phyloP scores from a whole-genome alignment of 139 green algal genomes.

The Raphidocelis subcapitata region DNA sequence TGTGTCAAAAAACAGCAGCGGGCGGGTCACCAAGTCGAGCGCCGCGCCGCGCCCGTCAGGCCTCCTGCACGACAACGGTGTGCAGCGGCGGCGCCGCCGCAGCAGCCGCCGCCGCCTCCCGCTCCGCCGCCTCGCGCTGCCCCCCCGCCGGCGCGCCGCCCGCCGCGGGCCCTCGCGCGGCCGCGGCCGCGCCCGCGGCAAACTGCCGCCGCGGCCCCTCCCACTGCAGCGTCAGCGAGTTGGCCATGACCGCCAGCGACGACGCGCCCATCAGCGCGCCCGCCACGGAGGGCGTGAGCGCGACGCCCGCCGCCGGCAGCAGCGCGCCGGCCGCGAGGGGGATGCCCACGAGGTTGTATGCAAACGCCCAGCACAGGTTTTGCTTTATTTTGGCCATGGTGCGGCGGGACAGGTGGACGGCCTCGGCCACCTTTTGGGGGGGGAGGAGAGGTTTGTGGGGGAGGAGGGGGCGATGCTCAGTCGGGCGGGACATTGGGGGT shows the following conservation, averaged over 20 bases:
- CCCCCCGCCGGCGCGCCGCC: too few relatives aligned
- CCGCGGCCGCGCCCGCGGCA: neutral
- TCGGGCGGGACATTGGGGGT: too few relatives aligned
- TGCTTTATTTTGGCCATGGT: conserved; percentile 88
- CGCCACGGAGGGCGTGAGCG: conserved; percentile 49
- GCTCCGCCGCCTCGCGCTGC: too few relatives aligned
- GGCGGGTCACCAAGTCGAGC: too few relatives aligned
- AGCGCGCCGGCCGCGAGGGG: conserved; percentile 59
- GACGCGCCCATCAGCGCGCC: conserved; percentile 84
- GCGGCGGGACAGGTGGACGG: conserved; percentile 63
- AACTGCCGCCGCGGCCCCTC: conserved; percentile 24
- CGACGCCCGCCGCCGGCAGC: conserved; percentile 47
- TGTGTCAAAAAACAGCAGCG: too few relatives aligned
- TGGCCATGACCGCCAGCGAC: conserved; percentile 81
- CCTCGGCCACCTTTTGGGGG: conserved; percentile 70
- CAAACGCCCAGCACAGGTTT: conserved; percentile 90
- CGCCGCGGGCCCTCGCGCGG: too few relatives aligned
- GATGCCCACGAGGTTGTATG: conserved; percentile 83
- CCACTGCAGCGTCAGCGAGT: conserved; percentile 80
- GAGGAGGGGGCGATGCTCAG: too few relatives aligned
- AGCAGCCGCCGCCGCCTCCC: too few relatives aligned
- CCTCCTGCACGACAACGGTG: too few relatives aligned
- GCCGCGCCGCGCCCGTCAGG: too few relatives aligned
- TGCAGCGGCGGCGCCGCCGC: too few relatives aligned
- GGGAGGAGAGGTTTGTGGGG: too few relatives aligned